Evolutionary conservation across 371 early-diverging fungal genomes (phyloP).

Genomic region (Nematocida minor): DNA sequence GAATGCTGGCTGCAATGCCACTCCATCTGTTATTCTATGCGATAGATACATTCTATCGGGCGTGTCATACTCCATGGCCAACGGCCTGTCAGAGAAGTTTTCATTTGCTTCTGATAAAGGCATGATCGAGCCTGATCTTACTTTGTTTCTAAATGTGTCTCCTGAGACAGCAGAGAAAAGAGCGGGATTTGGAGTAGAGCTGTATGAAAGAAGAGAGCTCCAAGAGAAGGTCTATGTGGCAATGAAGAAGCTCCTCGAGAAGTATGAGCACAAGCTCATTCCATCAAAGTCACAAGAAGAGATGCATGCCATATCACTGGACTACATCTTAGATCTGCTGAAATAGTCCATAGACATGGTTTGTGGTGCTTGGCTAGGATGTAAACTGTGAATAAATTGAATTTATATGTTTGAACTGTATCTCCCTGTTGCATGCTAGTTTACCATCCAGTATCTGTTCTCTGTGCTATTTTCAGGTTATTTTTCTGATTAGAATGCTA

Average conservation of each 20-base stretch:
- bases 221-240: slow-evolving; percentile 69
- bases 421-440: no score
- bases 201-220: slow-evolving; percentile 80
- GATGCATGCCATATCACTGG: neutral
- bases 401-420: no score
- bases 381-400: no score
- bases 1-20: neutral
- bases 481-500: no score
- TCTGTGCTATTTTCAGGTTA: no score
- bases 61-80: slow-evolving; percentile 72
- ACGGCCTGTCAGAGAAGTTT: slow-evolving; percentile 77
- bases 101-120: slow-evolving; percentile 79
- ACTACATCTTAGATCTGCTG: neutral
- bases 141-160: slow-evolving; percentile 79
- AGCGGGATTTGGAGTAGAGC: slow-evolving; percentile 82
- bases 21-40: slow-evolving; percentile 73
- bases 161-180: slow-evolving; percentile 71
- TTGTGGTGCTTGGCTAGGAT: no score
- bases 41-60: slow-evolving; percentile 96
- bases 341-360: no score
- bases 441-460: no score
- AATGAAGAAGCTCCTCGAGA: slow-evolving; percentile 43
- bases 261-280: slow-evolving; percentile 8
- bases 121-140: slow-evolving; percentile 75
- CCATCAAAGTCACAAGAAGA: neutral